Evolutionary conservation across 2,329 filamentous ascomycete species (phyloP), one percentile per base, ranked within the genome.

Genomic region (Beauveria sp.): DNA sequence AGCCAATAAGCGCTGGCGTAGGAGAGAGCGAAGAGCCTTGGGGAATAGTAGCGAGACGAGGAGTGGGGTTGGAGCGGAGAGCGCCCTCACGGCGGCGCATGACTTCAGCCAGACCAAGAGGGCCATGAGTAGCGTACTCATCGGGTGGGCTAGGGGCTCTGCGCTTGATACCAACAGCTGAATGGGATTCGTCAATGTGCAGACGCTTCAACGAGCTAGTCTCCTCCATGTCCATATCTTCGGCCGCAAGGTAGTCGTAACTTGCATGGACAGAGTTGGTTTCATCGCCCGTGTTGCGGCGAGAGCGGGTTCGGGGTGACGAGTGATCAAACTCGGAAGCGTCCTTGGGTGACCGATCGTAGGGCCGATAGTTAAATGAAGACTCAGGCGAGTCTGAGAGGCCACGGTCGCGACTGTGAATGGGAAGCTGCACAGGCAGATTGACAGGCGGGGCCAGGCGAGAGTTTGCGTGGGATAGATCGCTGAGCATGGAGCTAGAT

Each of bases 81-180:
- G 72, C 71, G 7, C 75, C 70, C 8, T 83, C 81, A 14, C 80
- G 78, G 57, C 81, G 79, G 61, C 81, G 77, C 47, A 78, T 66
- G 61, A 77, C 66, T 42, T 82, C 81, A 52, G 72, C 74, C 30
- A 77, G 74, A 34, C 73, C 71, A 2, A 73, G 63, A 34, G 77
- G 69, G 18, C 68, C 72, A 61, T 74, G 73, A n/a, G 76, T 66
- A 20, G 74, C 67, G 7, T 75, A 69, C 30, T 83, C 81, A 12
- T 81, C 80, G 0, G 77, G 79, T 1, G 82, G 82, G 28, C 82
- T 85, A 0, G 81, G 81, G 2, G 82, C 82, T 45, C 82, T 76
- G 52, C 83, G 78, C 71, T 86, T 86, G 63, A 79, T 78, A 7
- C 81, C 80, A 9, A 67, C 67, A 3, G 71, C 68, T 2, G 76